A percentile compares a stretch with the other conserved stretches of the same genome.
These are phyloP conservation scores for Pleoardoris graminearum DNA, from an alignment of 2,329 filamentous ascomycete genomes.

Conservation along the genomic window DNA sequence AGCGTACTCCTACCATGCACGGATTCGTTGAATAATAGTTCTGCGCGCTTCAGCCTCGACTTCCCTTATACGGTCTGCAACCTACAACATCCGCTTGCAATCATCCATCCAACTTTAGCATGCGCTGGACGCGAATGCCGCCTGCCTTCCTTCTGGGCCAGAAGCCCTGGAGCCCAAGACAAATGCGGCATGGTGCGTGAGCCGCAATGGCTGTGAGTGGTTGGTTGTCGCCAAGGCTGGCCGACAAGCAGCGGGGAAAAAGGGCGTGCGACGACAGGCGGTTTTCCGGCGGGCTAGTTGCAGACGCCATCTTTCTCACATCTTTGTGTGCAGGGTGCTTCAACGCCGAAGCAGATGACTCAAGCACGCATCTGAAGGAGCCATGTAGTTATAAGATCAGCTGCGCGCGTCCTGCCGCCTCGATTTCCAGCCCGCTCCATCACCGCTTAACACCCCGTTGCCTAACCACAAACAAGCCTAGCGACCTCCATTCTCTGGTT, in stretches of 20 bases:
- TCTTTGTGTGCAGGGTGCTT: conserved; percentile 4
- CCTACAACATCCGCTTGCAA: neutral
- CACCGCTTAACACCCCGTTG: neutral
- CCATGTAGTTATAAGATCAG: conserved; percentile 5
- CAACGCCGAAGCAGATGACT: conserved; percentile 7
- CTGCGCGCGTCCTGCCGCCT: conserved; percentile 2
- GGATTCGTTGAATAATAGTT: conserved; percentile 11
- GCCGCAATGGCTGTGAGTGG: neutral
- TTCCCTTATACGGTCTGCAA: conserved; percentile 8
- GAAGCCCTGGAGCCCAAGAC: neutral
- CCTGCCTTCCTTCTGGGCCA: neutral
- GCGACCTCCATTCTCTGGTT: neutral
- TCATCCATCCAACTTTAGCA: neutral
- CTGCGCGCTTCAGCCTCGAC: conserved; percentile 9
- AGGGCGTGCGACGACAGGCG: conserved; percentile 2
- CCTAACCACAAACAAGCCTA: neutral
- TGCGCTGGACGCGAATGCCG: neutral
- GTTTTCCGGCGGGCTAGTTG: conserved; percentile 1
- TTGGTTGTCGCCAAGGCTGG: neutral
- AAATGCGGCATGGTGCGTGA: neutral
- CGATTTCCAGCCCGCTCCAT: neutral
- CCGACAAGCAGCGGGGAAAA: conserved; percentile 9
- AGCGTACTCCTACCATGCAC: conserved; percentile 22
- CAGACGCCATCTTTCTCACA: conserved; percentile 8
- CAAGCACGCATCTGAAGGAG: neutral